phyloP scores from a whole-genome alignment of 2,329 filamentous ascomycete species.

The Claviceps maximensis region DNA sequence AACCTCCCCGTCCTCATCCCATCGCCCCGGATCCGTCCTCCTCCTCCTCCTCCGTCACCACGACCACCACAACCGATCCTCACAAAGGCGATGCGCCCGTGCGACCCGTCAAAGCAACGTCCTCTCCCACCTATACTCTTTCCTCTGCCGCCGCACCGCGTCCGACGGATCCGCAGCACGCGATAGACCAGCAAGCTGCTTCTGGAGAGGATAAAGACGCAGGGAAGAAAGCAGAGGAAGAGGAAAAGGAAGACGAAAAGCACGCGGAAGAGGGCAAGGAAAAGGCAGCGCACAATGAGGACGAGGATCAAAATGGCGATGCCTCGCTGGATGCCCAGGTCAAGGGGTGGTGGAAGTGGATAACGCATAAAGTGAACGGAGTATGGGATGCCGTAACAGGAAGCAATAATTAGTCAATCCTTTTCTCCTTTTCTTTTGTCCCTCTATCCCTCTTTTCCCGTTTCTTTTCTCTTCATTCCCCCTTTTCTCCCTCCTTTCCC shows the following conservation, averaged over 20 bases:
- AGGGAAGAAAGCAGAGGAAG: background rate
- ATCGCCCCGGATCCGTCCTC: conserved; percentile 34
- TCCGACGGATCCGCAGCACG: background rate
- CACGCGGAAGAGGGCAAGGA: too few relatives aligned
- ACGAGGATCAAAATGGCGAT: conserved; percentile 6
- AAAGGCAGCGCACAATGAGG: background rate
- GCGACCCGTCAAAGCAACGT: conserved; percentile 1
- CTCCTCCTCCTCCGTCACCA: background rate
- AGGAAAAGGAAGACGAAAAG: conserved; percentile 6
- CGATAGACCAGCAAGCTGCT: background rate
- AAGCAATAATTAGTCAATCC: background rate
- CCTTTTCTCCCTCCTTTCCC: background rate
- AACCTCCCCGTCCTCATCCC: background rate
- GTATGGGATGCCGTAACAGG: conserved; percentile 32
- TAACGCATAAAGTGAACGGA: conserved; percentile 32
- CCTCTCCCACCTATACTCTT: background rate
- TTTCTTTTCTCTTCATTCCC: background rate
- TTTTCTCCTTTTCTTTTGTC: background rate
- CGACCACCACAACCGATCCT: background rate
- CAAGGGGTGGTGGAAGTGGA: conserved; percentile 36
- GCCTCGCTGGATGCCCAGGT: conserved; percentile 17
- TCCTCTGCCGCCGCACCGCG: background rate
- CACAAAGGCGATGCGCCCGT: background rate
- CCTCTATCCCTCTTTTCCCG: background rate
- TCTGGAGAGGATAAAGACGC: background rate